Base-by-base conservation (phyloP, 1,284 basidiomycete genomes). In the Leccinum colubrinum region DNA sequence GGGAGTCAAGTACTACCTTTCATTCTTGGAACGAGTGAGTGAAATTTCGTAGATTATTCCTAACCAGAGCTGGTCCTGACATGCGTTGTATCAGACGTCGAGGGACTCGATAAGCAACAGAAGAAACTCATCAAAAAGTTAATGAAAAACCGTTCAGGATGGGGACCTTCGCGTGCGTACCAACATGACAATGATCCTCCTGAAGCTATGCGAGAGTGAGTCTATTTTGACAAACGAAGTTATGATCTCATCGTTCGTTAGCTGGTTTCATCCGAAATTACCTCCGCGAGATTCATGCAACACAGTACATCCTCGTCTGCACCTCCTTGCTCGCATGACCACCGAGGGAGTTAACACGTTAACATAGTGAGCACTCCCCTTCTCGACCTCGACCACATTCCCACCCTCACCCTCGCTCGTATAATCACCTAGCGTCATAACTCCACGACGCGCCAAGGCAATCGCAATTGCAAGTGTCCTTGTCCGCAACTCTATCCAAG, bases 151-250 rank as follows among this genome's bases (percentile, higher is more conserved):
- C 2, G 17, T 57, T 17, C 22, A 58, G 22, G 52, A 43, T 0
- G 61, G 60, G 8, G 53, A 56, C 25, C n/a, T 30, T 6, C 56
- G 53, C 22, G 67, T 65, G 7, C 70, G 67, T 50, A 66, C 64
- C 1, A 64, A 65, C 33, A 63, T 63, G 15, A 71, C 67, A 1
- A 56, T 73, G 59, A 64, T 72, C 1, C 39, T 68, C 22, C 14
- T 68, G 46, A 59, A 60, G 7, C 30, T 70, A 27, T 64, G 61
- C 55, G 56, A 68, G 8, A 52, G 67, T 64, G n/a, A 30, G 64
- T 39, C 1, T 25, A 3, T 11, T 37, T 50, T 20, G 15, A 56
- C 6, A 1, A 25, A 22, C 33, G 15, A 17, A 14, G 6, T 11
- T 25, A 5, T n/a, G 66, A 5, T 68, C n/a, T 52, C 25, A 52